Evolutionary conservation across 2,329 filamentous ascomycete species (phyloP).

Genomic region (Stemphylium lycopersici): DNA sequence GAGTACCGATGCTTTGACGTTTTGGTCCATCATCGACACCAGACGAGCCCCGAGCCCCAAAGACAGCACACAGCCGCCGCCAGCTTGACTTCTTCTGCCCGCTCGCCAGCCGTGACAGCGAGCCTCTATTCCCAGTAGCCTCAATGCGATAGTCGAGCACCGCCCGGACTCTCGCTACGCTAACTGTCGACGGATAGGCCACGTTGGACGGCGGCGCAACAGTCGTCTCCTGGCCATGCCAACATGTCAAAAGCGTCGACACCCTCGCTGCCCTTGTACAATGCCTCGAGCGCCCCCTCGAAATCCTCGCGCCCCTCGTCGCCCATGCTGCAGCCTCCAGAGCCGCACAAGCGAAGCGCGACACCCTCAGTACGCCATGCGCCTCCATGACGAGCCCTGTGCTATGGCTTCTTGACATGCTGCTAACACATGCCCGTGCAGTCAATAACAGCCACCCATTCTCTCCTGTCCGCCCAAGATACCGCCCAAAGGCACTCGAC

Average conservation of each 20-base stretch:
- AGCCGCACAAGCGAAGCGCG: conserved; percentile 34
- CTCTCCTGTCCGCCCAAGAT: conserved; percentile 75
- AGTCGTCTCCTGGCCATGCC: conserved; percentile 54
- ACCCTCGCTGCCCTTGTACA: conserved; percentile 64
- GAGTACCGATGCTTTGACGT: conserved; percentile 30
- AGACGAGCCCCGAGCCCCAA: conserved; percentile 16
- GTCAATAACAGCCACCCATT: conserved; percentile 59
- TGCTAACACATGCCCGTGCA: conserved; percentile 28
- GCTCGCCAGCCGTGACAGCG: conserved; percentile 3
- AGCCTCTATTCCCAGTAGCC: conserved; percentile 10
- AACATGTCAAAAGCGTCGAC: conserved; percentile 68
- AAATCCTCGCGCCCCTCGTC: conserved; percentile 36
- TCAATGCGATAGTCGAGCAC: conserved; percentile 33
- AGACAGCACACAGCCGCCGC: conserved; percentile 17
- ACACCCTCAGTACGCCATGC: conserved; percentile 38
- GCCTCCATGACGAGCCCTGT: background rate
- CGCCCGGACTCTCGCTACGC: conserved; percentile 2
- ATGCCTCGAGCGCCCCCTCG: conserved; percentile 49
- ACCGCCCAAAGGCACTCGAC: conserved; percentile 79
- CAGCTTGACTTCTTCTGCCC: background rate
- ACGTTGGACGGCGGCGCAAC: conserved; percentile 41
- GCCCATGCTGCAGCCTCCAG: conserved; percentile 40
- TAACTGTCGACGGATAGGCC: conserved; percentile 30
- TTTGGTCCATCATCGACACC: conserved; percentile 26
- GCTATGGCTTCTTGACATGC: conserved; percentile 11